Evolutionary conservation across 2,329 filamentous ascomycete species (phyloP), one percentile per base, ranked within the genome.

Genomic region (Botrytis sinoallii): DNA sequence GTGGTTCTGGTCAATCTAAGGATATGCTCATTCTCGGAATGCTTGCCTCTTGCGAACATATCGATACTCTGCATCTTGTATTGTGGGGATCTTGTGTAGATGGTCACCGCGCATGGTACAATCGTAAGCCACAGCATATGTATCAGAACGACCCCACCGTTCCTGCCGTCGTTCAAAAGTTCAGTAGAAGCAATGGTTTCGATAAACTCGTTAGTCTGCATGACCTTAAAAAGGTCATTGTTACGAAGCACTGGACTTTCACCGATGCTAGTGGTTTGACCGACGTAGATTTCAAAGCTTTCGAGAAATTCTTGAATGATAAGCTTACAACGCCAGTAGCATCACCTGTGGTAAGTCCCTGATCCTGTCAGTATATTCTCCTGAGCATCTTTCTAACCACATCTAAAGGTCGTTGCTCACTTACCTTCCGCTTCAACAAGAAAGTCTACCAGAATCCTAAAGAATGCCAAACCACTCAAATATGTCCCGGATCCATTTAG

Each of bases 161-260:
- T 22, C 63, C 44, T 20, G 22, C n/a, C 18, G 57, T 32, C 14
- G 72, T 76, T 22, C 63, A 38, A 42, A 76, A 74, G 29, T 78
- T 79, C 71, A 71, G 40, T 29, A 74, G 42, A n/a, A 60, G 72
- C 44, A 64, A 61, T 59, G 75, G 72, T 9, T 78, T 77, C 38
- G 77, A 79, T 38, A 70, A 18, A 10, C 66, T 79, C 8, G 14
- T 69, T 40, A 29, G 20, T 10, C 32, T 79, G 35, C 72, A 72
- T n/a, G 75, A 74, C 44, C 38, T 79, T 4, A 66, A 76, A 25
- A 74, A 73, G 32, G 76, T 79, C 29, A 76, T 66, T 4, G 71
- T 78, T n/a, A 46, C 42, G 22, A 65, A 18, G 44, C 16, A 40
- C 22, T 42, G 29, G 16, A n/a, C 2, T 10, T 14, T 57, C n/a